These are phyloP conservation scores for Daldinia concentrica DNA, from an alignment of 495 filamentous ascomycete genomes.

Conservation along the genomic window DNA sequence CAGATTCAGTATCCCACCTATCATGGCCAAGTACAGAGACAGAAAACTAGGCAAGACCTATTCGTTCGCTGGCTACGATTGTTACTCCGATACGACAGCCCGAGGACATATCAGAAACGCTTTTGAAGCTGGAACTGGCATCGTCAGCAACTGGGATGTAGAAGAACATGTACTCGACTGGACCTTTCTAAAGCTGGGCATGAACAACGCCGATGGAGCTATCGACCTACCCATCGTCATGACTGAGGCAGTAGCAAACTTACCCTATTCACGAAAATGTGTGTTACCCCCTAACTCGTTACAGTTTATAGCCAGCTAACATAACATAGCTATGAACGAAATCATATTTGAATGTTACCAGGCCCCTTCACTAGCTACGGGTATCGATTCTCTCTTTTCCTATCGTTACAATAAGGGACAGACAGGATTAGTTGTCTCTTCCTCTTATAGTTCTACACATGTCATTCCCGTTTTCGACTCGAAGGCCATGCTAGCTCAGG, in stretches of 20 bases:
- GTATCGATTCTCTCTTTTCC: conserved; percentile 95
- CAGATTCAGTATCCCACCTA: conserved; percentile 80
- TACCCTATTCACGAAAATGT: conserved; percentile 87
- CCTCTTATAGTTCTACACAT: conserved; percentile 91
- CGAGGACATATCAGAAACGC: conserved; percentile 88
- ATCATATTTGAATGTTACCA: conserved; percentile 95
- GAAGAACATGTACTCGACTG: conserved; percentile 94
- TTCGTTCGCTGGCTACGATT: conserved; percentile 89
- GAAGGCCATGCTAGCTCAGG: conserved; percentile 82
- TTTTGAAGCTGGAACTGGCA: conserved; percentile 88
- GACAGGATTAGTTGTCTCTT: conserved; percentile 90
- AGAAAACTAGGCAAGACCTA: conserved; percentile 89
- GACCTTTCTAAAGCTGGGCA: conserved; percentile 88
- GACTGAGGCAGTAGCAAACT: conserved; percentile 93
- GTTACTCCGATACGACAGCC: conserved; percentile 92
- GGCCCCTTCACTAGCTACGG: conserved; percentile 86
- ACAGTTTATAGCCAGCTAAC: conserved; percentile 14
- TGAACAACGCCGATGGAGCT: conserved; percentile 75
- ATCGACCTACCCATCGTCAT: conserved; percentile 90
- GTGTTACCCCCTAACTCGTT: conserved; percentile 43
- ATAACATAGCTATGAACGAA: conserved; percentile 84
- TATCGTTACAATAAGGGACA: conserved; percentile 89
- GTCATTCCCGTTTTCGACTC: conserved; percentile 91
- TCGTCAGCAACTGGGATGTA: conserved; percentile 96
- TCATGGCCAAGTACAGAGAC: conserved; percentile 93